These are phyloP conservation scores for Spizellomyces sp. DNA, from an alignment of 192 early-diverging fungal species.

Conservation along the genomic window DNA sequence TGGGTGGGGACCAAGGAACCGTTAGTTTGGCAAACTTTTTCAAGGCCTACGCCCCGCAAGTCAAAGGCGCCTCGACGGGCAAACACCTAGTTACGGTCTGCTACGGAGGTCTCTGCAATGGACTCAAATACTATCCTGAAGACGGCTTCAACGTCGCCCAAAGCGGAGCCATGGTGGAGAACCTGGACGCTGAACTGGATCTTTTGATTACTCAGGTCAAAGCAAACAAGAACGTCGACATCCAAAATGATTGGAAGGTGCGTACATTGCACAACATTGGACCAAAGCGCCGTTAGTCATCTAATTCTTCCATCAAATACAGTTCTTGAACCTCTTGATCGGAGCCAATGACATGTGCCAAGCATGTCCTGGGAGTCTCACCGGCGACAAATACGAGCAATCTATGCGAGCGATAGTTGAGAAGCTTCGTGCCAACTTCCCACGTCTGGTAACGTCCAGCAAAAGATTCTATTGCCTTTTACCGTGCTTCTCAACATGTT, in stretches of 20 bases:
- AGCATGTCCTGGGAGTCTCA: not conserved
- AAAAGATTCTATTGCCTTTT: no score
- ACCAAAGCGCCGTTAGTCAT: not conserved
- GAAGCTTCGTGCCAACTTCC: not conserved
- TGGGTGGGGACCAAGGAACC: not conserved
- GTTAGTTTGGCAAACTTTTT: constrained; percentile 1
- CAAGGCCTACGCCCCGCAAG: not conserved
- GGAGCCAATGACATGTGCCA: constrained; percentile 14
- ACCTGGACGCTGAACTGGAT: constrained; percentile 10
- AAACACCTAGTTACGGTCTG: not conserved
- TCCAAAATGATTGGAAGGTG: constrained; percentile 19
- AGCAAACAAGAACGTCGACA: not conserved
- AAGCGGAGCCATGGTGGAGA: constrained; percentile 1
- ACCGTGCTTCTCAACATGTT: no score
- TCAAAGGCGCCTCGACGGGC: not conserved
- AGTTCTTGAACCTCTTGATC: constrained; percentile 10
- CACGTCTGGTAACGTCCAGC: not conserved
- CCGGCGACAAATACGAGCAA: constrained; percentile 8
- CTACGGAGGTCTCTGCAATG: no score
- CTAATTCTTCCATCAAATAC: not conserved
- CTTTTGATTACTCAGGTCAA: not conserved
- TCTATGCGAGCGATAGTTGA: constrained; percentile 3
- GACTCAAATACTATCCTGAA: no score
- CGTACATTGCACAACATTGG: not conserved
- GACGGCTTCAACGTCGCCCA: constrained; percentile 15